Base-by-base conservation (phyloP, 305 asterid genomes). In the Striga hermonthica region DNA sequence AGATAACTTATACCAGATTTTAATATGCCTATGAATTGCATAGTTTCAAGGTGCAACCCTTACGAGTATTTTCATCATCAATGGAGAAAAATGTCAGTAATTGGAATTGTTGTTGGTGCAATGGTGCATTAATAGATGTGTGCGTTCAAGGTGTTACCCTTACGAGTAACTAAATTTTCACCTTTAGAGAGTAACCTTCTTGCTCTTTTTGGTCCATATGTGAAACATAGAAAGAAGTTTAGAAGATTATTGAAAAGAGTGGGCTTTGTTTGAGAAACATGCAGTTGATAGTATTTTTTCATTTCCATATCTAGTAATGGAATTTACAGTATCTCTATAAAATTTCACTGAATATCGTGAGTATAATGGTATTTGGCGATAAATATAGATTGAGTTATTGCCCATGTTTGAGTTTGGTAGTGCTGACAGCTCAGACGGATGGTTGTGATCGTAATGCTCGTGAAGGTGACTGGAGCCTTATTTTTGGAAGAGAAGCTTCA, bases 361-460 rank as follows among this genome's bases (percentile, higher is more conserved):
- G 15, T 62, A 4, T 28, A 22, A n/a, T 47, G 5, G 8, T 13
- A 47, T 56, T 58, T 59, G 15, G 12, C 61, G 4, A 16, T 65
- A 16, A 36, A 58, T 15, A 28, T 67, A 62, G 45, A 44, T 44
- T 49, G 50, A 57, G 16, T 52, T 39, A n/a, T 39, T 45, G 35
- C 36, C 65, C 60, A 59, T 36, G 62, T 43, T 54, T 45, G 13
- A 31, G 37, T 72, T 48, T 56, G 70, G 45, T 50, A 48, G 74
- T 81, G 75, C 91, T 89, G 98, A 97, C 96, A 54, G 83, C 68
- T 62, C 87, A 84, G 54, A 71, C 84, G 34, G 84, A 80, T 58
- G 97, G 98, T 7, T 92, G 98, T 67, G 96, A 92, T 49, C 86
- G 95, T 22, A 22, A 2, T 22, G 31, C 31, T 22, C 31, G 31